phyloP scores from a whole-genome alignment of 1,284 basidiomycete genomes.

The Apiotrichum laibachii region DNA sequence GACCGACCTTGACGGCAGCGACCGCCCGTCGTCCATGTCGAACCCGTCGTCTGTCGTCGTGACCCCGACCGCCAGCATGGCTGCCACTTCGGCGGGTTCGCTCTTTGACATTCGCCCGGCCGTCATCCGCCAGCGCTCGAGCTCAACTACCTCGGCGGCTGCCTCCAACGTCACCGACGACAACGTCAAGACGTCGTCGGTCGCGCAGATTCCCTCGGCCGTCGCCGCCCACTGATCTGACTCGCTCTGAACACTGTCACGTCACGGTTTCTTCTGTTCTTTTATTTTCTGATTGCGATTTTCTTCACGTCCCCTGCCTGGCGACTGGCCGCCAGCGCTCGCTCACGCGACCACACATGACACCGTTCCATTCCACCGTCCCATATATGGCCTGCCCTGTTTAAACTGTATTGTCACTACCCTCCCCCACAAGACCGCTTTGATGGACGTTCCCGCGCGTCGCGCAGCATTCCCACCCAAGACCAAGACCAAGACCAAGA shows the following conservation, averaged over 20 bases:
- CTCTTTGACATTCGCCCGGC: conserved; percentile 16
- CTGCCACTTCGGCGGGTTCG: conserved; percentile 14
- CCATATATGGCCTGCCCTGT: not conserved
- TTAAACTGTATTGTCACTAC: conserved; percentile 1
- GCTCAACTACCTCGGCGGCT: conserved; percentile 9
- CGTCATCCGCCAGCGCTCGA: conserved; percentile 16
- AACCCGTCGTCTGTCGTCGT: conserved; percentile 21
- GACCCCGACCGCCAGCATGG: conserved; percentile 20
- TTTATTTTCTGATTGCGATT: not conserved
- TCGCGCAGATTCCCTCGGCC: not conserved
- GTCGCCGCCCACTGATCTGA: conserved; percentile 4
- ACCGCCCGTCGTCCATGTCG: conserved; percentile 10
- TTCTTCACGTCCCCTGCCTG: too few species aligned
- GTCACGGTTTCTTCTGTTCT: not conserved
- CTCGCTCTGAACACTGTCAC: not conserved
- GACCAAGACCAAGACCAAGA: too few species aligned
- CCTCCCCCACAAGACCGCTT: not conserved
- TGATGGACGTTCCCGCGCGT: conserved; percentile 1
- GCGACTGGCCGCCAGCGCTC: too few species aligned
- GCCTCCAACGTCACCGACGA: conserved; percentile 10
- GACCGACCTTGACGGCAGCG: not conserved
- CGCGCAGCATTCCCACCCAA: too few species aligned
- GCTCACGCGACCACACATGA: not conserved
- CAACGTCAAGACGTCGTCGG: not conserved
- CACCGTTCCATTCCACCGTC: not conserved